phyloP scores from a whole-genome alignment of 225 moss, liverwort and hornwort species.

The Rhytidiadelphus loreus region DNA sequence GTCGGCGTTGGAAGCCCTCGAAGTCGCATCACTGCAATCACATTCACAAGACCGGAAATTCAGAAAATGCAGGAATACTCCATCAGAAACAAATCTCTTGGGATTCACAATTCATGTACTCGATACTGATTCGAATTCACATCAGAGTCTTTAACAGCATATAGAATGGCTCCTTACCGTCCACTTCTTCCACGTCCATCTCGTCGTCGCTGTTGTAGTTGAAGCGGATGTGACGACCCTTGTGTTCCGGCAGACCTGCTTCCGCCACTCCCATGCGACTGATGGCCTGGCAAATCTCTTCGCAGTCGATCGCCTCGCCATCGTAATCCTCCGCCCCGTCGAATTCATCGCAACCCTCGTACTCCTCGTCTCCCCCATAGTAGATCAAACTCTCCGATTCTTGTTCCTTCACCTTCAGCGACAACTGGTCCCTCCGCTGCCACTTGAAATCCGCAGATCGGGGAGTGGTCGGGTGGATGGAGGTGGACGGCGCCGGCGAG shows the following conservation, averaged over 20 bases:
- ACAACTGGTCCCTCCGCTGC: slow-evolving; percentile 20
- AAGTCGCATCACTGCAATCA: slow-evolving; percentile 5
- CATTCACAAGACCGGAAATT: not conserved
- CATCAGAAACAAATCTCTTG: no score
- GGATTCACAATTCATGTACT: not conserved
- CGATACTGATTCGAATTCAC: no score
- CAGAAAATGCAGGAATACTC: not conserved
- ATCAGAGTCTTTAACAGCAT: not conserved
- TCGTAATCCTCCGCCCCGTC: slow-evolving; percentile 8
- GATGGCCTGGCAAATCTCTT: slow-evolving; percentile 32
- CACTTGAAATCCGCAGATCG: slow-evolving; percentile 18
- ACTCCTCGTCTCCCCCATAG: slow-evolving; percentile 25
- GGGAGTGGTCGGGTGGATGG: not conserved
- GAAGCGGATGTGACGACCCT: slow-evolving; percentile 31
- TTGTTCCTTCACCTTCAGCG: not conserved
- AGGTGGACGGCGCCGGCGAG: slow-evolving; percentile 2
- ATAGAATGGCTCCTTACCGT: not conserved
- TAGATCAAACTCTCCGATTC: slow-evolving; percentile 1
- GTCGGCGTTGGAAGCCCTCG: slow-evolving; percentile 21
- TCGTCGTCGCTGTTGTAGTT: slow-evolving; percentile 47
- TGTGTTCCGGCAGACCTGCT: slow-evolving; percentile 18
- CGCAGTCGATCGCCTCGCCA: slow-evolving; percentile 25
- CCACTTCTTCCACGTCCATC: slow-evolving; percentile 23
- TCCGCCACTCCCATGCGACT: slow-evolving; percentile 26
- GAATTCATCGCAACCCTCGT: slow-evolving; percentile 27